A percentile compares a stretch with the other conserved stretches of the same genome.
These are phyloP conservation scores for Scutellaria minor DNA, from an alignment of 257 asterid species.

Conservation along the genomic window DNA sequence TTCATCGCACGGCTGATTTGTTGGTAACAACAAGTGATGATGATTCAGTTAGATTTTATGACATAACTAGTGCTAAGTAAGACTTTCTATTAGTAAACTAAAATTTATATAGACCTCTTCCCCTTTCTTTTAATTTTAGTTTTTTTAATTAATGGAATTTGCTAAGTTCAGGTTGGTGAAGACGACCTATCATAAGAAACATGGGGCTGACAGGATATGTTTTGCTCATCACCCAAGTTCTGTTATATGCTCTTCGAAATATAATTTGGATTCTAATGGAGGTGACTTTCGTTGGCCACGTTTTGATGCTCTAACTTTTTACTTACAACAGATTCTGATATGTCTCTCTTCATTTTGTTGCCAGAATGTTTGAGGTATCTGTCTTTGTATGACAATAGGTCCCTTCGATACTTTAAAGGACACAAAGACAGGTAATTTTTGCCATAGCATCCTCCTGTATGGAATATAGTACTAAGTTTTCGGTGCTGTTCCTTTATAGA, in stretches of 20 bases:
- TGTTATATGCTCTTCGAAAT: constrained; percentile 81
- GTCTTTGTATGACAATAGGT: constrained; percentile 92
- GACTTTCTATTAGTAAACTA: constrained; percentile 24
- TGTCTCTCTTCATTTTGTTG: constrained; percentile 32
- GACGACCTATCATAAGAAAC: constrained; percentile 87
- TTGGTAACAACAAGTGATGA: constrained; percentile 88
- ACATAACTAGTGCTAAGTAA: constrained; percentile 79
- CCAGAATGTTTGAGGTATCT: constrained; percentile 82
- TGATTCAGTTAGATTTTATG: constrained; percentile 86
- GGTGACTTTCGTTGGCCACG: constrained; percentile 48
- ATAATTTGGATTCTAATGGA: constrained; percentile 63
- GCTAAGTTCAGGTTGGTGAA: constrained; percentile 67
- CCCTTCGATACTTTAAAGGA: constrained; percentile 96
- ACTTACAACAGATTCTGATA: constrained; percentile 36
- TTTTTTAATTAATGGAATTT: constrained; percentile 25
- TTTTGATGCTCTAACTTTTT: constrained; percentile 16
- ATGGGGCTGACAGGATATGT: constrained; percentile 90
- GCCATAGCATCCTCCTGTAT: neutral
- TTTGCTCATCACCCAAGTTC: constrained; percentile 92
- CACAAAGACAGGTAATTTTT: constrained; percentile 75
- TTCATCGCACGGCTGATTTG: constrained; percentile 85
- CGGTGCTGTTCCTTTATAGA: neutral
- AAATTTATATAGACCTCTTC: neutral
- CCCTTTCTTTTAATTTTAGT: neutral
- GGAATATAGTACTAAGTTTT: constrained; percentile 5